Base-by-base conservation (phyloP, 768 basidiomycete genomes). In the Mycena venus region DNA sequence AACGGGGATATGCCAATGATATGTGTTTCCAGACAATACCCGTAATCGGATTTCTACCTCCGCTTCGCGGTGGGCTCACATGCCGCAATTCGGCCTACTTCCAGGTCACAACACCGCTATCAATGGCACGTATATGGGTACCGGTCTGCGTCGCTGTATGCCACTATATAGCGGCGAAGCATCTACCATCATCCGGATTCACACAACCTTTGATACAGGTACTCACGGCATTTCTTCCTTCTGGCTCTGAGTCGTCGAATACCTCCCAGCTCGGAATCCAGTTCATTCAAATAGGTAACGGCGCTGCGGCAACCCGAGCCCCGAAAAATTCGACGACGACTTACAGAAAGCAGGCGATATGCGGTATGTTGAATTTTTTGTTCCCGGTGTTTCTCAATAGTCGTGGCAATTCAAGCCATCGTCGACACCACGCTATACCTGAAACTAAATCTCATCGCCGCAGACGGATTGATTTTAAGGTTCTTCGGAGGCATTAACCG, bases 241-340 rank as follows among this genome's bases (percentile, higher is more conserved):
- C n/a, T n/a, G n/a, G n/a, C n/a, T n/a, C n/a, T n/a, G n/a, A n/a
- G n/a, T n/a, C n/a, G n/a, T n/a, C n/a, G n/a, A n/a, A n/a, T n/a
- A n/a, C n/a, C n/a, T n/a, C n/a, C 2, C 23, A 93, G 88, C 84
- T 93, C 21, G 91, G 93, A 0, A 88, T 94, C 31, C 92, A 93
- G 74, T 93, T 95, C 65, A 88, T 95, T 2, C 94, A 94, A 80
- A 89, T 95, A 40, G 94, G 94, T 1, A 79, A 89, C 72, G 80
- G 78, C 77, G 78, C 68, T 36, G 75, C 56, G 51, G 79, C 71
- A 84, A 91, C 49, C 77, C 85, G 2, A 83, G 92, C 80, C 73
- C 84, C 90, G 51, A 80, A 85, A 69, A 88, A 67, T 83, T 94
- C 19, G 94, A 95, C 75, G 88, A 94, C 75, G 88, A 85, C 19